These are phyloP conservation scores for Phytopythium chamaehyphon DNA, from an alignment of 352 stramenopile genomes.

Conservation along the genomic window DNA sequence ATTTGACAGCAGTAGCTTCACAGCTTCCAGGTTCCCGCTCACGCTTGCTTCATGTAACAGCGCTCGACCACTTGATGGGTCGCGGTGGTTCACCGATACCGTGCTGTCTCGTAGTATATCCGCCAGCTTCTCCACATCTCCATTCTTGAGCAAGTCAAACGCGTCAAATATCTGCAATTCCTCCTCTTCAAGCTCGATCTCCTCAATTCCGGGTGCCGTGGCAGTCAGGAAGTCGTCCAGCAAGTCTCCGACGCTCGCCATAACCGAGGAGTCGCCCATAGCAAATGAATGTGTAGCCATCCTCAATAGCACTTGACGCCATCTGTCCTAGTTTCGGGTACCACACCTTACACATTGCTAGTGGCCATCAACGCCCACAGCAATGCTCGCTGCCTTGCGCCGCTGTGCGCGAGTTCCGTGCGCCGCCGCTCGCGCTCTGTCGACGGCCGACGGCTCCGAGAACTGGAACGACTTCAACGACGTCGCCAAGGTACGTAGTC, in stretches of 20 bases:
- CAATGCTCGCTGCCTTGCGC: neutral
- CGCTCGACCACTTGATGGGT: constrained; percentile 30
- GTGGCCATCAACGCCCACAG: too few species aligned
- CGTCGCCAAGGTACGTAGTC: constrained; percentile 47
- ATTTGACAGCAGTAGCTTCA: constrained; percentile 48
- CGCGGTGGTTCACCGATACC: constrained; percentile 26
- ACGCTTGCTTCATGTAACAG: constrained; percentile 65
- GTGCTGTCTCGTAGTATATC: constrained; percentile 15
- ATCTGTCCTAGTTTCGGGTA: too few species aligned
- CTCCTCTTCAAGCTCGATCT: constrained; percentile 1
- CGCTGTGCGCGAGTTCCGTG: neutral
- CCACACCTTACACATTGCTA: too few species aligned
- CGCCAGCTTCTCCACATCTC: constrained; percentile 21
- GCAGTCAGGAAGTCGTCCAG: constrained; percentile 42
- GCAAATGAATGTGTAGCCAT: too few species aligned
- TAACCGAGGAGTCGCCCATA: neutral
- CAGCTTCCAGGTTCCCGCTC: constrained; percentile 40
- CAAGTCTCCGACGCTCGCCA: constrained; percentile 29
- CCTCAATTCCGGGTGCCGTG: constrained; percentile 1
- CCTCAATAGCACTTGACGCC: too few species aligned
- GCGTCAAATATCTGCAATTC: neutral
- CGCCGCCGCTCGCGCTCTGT: constrained; percentile 5
- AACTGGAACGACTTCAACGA: constrained; percentile 61
- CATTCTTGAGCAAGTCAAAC: constrained; percentile 26
- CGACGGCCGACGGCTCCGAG: constrained; percentile 9